Percentiles rank a stretch among this genome's conserved stretches.
These are phyloP conservation scores for Aegilops tauschii DNA, from an alignment of 176 grass and related monocot species.

Conservation along the genomic window DNA sequence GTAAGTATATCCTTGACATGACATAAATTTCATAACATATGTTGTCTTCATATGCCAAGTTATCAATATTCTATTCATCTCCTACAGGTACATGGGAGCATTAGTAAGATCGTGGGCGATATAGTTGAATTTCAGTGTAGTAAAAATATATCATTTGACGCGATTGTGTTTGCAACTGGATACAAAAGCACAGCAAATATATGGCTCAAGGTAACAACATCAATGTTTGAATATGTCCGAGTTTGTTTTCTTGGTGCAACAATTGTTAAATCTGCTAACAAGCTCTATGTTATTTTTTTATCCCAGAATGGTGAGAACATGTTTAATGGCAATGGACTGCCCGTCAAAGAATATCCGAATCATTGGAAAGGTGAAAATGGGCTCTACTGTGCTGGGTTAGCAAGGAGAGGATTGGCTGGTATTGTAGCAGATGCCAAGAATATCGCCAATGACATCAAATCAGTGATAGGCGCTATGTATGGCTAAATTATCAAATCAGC, in stretches of 20 bases:
- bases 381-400: not conserved
- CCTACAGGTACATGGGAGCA: not conserved
- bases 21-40: not conserved
- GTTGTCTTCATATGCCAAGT: not conserved
- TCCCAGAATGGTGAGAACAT: not conserved
- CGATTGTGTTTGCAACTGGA: constrained; percentile 27
- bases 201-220: constrained; percentile 28
- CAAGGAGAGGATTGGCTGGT: not conserved
- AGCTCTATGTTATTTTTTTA: not conserved
- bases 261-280: not conserved
- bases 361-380: not conserved
- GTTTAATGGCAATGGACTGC: not conserved
- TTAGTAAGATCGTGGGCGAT: constrained; percentile 17
- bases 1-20: not conserved
- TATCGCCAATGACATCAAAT: not conserved
- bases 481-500: not conserved
- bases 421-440: not conserved
- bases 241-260: not conserved
- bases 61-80: not conserved
- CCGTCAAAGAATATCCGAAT: not conserved
- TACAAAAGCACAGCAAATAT: constrained; percentile 33
- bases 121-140: constrained; percentile 19
- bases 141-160: not conserved
- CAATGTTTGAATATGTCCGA: not conserved
- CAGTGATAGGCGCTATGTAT: not conserved